Percentiles rank a stretch among this genome's conserved stretches.
These are phyloP conservation scores for Neophaeococcomyces mojaviensis DNA, from an alignment of 2,329 filamentous ascomycete genomes.

Conservation along the genomic window DNA sequence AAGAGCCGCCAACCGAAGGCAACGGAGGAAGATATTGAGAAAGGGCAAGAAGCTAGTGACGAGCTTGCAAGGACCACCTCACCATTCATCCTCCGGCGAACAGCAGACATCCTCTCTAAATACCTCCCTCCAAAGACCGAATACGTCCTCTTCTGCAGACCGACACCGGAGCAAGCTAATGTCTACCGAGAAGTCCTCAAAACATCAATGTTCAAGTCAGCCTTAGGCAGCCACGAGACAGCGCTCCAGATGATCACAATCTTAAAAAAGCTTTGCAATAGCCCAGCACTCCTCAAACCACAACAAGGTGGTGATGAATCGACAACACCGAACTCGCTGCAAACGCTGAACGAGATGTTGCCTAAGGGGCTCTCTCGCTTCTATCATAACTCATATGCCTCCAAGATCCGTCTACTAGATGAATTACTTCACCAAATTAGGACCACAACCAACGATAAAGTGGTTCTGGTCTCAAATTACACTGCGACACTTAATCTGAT, in stretches of 20 bases:
- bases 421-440: conserved; percentile 55
- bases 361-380: conserved; percentile 47
- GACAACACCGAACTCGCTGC: conserved; percentile 40
- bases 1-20: conserved; percentile 58
- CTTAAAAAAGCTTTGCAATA: conserved; percentile 68
- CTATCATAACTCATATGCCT: conserved; percentile 51
- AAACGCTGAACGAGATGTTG: conserved; percentile 45
- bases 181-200: conserved; percentile 58
- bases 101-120: conserved; percentile 57
- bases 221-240: conserved; percentile 52
- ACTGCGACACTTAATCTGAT: conserved; percentile 65
- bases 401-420: conserved; percentile 61
- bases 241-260: conserved; percentile 64
- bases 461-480: conserved; percentile 70
- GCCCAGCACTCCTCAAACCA: conserved; percentile 53
- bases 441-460: conserved; percentile 58
- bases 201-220: conserved; percentile 55
- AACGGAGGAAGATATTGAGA: conserved; percentile 54
- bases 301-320: conserved; percentile 42
- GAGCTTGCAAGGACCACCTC: conserved; percentile 55
- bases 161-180: conserved; percentile 52
- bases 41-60: conserved; percentile 54
- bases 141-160: conserved; percentile 59
- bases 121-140: conserved; percentile 62
- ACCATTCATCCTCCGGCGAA: conserved; percentile 59